Percentiles rank a stretch among this genome's conserved stretches.
These are phyloP conservation scores for Sisymbrium altissimum DNA, from an alignment of 345 rosid genomes.

Conservation along the genomic window DNA sequence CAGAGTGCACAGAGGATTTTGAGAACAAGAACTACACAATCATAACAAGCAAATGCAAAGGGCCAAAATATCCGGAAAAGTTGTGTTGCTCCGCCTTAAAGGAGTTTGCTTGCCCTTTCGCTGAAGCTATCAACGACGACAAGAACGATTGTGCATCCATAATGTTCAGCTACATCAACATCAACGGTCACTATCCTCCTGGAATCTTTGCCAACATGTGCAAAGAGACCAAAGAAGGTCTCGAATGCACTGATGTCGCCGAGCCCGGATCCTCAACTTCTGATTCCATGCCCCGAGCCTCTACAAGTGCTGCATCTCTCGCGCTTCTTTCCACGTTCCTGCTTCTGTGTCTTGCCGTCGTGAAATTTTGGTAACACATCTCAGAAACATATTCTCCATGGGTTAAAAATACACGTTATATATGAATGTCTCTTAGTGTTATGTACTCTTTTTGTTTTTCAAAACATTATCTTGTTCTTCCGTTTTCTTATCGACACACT, in stretches of 20 bases:
- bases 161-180: slow-evolving; percentile 86
- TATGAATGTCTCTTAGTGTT: slow-evolving; percentile 5
- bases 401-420: not conserved
- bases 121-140: slow-evolving; percentile 41
- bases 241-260: slow-evolving; percentile 38
- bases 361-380: not conserved
- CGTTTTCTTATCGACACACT: not conserved
- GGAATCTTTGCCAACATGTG: slow-evolving; percentile 74
- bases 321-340: slow-evolving; percentile 27
- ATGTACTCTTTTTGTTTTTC: not conserved
- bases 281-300: slow-evolving; percentile 14
- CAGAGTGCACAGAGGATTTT: slow-evolving; percentile 57
- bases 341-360: slow-evolving; percentile 2
- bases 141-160: slow-evolving; percentile 54
- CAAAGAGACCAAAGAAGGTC: slow-evolving; percentile 56
- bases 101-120: slow-evolving; percentile 56
- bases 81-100: slow-evolving; percentile 52
- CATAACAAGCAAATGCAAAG: slow-evolving; percentile 65
- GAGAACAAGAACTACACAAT: slow-evolving; percentile 58
- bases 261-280: slow-evolving; percentile 8
- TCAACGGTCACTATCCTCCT: slow-evolving; percentile 72
- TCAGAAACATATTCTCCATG: not conserved
- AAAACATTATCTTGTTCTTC: not conserved
- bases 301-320: not conserved
- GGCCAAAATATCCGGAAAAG: slow-evolving; percentile 52